Evolutionary conservation across 2,329 filamentous ascomycete genomes (phyloP).

Genomic region (Rhytidhysteron rufulum): DNA sequence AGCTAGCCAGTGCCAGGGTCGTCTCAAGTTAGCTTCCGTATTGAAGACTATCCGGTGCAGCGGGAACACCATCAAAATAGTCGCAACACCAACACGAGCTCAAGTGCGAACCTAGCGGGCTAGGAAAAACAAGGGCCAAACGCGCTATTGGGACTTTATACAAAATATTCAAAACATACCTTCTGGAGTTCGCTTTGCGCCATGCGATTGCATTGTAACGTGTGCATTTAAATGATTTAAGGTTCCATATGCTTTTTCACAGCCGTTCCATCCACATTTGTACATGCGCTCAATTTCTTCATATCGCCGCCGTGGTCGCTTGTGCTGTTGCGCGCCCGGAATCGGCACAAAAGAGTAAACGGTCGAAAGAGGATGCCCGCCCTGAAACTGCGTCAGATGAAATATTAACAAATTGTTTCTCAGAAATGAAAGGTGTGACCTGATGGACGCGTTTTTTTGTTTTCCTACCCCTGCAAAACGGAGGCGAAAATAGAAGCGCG

Average conservation of each 20-base stretch:
- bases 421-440: too few relatives aligned
- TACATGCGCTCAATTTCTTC: slow-evolving; percentile 99
- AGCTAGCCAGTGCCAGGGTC: slow-evolving; percentile 36
- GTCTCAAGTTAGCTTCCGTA: slow-evolving; percentile 42
- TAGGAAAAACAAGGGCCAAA: slow-evolving; percentile 25
- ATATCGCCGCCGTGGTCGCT: slow-evolving; percentile 86
- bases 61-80: slow-evolving; percentile 52
- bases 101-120: slow-evolving; percentile 30
- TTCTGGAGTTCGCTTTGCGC: slow-evolving; percentile 91
- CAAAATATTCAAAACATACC: slow-evolving; percentile 58
- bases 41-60: slow-evolving; percentile 43
- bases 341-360: slow-evolving; percentile 98
- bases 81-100: slow-evolving; percentile 43
- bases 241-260: slow-evolving; percentile 97
- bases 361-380: slow-evolving; percentile 59
- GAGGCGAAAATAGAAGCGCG: too few relatives aligned
- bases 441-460: neutral
- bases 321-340: slow-evolving; percentile 94
- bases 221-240: slow-evolving; percentile 97
- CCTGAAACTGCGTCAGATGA: slow-evolving; percentile 27
- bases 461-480: slow-evolving; percentile 8
- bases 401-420: too few relatives aligned
- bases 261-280: slow-evolving; percentile 97
- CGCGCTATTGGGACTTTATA: slow-evolving; percentile 8
- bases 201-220: slow-evolving; percentile 98